Conservation (phyloP, 177 flowering plant genomes). For the Vitis hybrid region DNA sequence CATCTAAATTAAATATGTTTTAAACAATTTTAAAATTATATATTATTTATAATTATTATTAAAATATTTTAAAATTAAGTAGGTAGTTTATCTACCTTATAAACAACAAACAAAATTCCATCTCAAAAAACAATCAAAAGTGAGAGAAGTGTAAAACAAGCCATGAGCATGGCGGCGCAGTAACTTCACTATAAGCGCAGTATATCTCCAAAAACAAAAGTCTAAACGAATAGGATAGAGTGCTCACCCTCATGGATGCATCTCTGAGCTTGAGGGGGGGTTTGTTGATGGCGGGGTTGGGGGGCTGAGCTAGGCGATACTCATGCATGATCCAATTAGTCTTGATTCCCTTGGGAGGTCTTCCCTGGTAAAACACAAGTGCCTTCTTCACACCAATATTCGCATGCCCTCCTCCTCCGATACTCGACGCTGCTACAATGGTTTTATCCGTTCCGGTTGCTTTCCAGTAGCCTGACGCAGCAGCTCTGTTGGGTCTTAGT, state of each 20-base stretch:
- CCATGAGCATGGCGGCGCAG: background rate
- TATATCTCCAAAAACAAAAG: background rate
- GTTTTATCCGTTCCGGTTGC: constrained; percentile 41
- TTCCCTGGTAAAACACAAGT: constrained; percentile 51
- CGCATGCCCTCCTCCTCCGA: constrained; percentile 9
- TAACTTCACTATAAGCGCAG: too few relatives aligned
- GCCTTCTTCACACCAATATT: constrained; percentile 53
- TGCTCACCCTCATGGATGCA: constrained; percentile 52
- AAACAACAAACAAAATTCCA: too few relatives aligned
- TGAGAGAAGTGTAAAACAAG: too few relatives aligned
- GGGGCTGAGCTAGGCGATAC: constrained; percentile 30
- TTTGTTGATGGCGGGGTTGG: background rate
- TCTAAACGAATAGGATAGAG: background rate
- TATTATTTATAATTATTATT: too few relatives aligned
- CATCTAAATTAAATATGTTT: too few relatives aligned
- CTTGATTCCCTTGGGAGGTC: constrained; percentile 51
- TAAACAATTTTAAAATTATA: too few relatives aligned
- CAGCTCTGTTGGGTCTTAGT: constrained; percentile 47
- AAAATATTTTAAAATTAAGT: too few relatives aligned
- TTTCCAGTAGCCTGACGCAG: constrained; percentile 39
- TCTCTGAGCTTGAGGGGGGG: constrained; percentile 25
- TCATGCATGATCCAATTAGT: constrained; percentile 62
- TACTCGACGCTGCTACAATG: constrained; percentile 12
- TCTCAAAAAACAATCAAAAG: too few relatives aligned
- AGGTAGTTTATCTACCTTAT: too few relatives aligned